Percentiles rank a stretch among this genome's conserved stretches.
phyloP scores from a whole-genome alignment of 139 green algal genomes.

The Mesostigma viride region DNA sequence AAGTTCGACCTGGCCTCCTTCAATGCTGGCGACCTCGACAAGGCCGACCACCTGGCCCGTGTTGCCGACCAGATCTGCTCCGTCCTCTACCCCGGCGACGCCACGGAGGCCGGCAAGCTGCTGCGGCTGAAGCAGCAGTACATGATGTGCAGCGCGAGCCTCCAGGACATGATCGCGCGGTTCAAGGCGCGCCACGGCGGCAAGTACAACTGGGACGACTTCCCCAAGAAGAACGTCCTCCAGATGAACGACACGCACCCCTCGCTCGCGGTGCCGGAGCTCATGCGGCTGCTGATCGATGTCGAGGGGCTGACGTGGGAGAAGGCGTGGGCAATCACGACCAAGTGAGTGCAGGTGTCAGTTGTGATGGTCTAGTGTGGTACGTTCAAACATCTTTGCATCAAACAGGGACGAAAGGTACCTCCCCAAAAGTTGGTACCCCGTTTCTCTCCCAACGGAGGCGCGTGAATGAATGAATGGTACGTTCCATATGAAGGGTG shows the following conservation, averaged over 20 bases:
- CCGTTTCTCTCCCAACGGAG: too few species aligned
- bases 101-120: constrained; percentile 85
- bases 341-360: constrained; percentile 63
- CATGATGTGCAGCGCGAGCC: constrained; percentile 86
- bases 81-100: constrained; percentile 96
- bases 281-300: constrained; percentile 93
- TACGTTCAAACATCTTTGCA: too few species aligned
- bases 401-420: too few species aligned
- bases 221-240: constrained; percentile 49
- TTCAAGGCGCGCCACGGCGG: constrained; percentile 22
- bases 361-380: too few species aligned
- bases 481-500: too few species aligned
- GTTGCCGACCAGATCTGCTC: constrained; percentile 68
- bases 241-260: constrained; percentile 99
- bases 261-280: constrained; percentile 88
- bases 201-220: constrained; percentile 19
- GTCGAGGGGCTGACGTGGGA: constrained; percentile 78
- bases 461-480: too few species aligned
- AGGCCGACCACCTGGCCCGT: constrained; percentile 59
- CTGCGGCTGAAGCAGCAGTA: constrained; percentile 98
- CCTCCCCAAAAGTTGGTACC: too few species aligned
- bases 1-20: constrained; percentile 76
- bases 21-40: constrained; percentile 59
- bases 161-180: constrained; percentile 48
- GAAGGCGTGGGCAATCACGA: constrained; percentile 73